Base-by-base conservation (phyloP, 2,329 filamentous ascomycete species). In the Fusarium tanahbumbuense region DNA sequence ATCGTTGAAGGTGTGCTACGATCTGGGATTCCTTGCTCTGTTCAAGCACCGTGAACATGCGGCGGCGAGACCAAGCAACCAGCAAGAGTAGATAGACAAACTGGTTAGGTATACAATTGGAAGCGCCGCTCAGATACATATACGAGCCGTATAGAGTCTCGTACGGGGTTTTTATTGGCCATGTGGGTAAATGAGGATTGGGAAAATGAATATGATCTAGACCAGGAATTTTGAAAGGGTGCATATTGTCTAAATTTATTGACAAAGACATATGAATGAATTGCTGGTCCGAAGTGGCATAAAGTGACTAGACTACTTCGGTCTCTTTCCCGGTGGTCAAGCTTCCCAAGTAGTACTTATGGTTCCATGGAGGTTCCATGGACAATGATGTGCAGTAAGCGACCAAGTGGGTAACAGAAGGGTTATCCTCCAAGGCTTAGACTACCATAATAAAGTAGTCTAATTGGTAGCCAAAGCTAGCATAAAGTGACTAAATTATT, bases 1-100 rank as follows among this genome's bases (percentile, higher is more conserved):
- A 49, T 76, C 79, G 2, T 76, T 92, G 70, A 92, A 92, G 77
- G 85, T 84, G 1, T 71, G 78, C 7, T 92, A 91, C 75, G 89
- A 91, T 76, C 67, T 91, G 25, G 84, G 85, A 1, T 81, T 90
- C 73, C 75, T 90, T 45, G 81, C 81, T 11, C 30, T 75, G 3
- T 74, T 74, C 10, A 71, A 71, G 25, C 68, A 73, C 7, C 67
- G 70, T 10, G 71, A 74, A 20, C 56, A 68, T 3, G 68, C 47
- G 2, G 50, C 60, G n/a, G 68, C 61, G 8, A 52, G 23, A 22
- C 30, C 42, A 37, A 28, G 13, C 16, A 18, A 22, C 2, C 42
- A 50, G 20, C 32, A 66, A 20, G 61, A 55, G 15, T 42, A n/a
- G 30, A 13, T 10, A 18, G 9, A 16, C 16, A 25, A 25, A 9